These are phyloP conservation scores for Melastoma candidum DNA, from an alignment of 441 rosid genomes.

Conservation along the genomic window DNA sequence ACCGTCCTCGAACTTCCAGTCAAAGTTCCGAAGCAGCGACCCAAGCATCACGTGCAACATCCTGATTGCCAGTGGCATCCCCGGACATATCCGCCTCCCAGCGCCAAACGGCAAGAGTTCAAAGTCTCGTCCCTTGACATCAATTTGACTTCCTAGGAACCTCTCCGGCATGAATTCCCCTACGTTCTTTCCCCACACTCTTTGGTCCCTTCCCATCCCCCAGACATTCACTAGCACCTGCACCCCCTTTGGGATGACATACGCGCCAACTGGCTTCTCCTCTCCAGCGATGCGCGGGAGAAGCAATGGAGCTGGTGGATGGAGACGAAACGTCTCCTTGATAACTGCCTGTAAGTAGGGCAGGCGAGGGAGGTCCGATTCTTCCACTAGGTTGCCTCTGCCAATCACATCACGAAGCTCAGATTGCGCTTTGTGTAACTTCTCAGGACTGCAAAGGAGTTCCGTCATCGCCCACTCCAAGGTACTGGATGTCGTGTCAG, in stretches of 20 bases:
- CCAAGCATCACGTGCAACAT: too few relatives aligned
- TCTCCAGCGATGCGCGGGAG: slow-evolving; percentile 17
- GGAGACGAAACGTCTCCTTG: slow-evolving; percentile 36
- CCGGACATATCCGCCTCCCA: too few relatives aligned
- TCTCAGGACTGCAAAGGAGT: too few relatives aligned
- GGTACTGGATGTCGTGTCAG: too few relatives aligned
- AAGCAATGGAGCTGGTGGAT: slow-evolving; percentile 27
- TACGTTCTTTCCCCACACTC: slow-evolving; percentile 29
- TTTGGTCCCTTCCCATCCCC: slow-evolving; percentile 42
- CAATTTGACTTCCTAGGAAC: slow-evolving; percentile 1
- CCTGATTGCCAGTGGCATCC: too few relatives aligned
- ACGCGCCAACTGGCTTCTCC: slow-evolving; percentile 17
- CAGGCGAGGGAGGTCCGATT: slow-evolving; percentile 13
- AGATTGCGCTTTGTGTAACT: too few relatives aligned
- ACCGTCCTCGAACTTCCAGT: too few relatives aligned
- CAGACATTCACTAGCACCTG: slow-evolving; percentile 40
- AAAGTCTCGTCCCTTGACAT: too few relatives aligned
- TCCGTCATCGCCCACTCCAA: too few relatives aligned
- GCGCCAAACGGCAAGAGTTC: too few relatives aligned
- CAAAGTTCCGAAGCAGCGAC: too few relatives aligned
- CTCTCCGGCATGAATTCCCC: slow-evolving; percentile 37
- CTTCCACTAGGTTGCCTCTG: slow-evolving; percentile 22
- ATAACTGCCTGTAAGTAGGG: slow-evolving; percentile 29
- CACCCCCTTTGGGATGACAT: slow-evolving; percentile 22
- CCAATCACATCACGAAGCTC: slow-evolving; percentile 10